Percentiles rank a stretch among this genome's conserved stretches.
Conservation (phyloP, 148 eudicot genomes). For the Oxyria digyna region DNA sequence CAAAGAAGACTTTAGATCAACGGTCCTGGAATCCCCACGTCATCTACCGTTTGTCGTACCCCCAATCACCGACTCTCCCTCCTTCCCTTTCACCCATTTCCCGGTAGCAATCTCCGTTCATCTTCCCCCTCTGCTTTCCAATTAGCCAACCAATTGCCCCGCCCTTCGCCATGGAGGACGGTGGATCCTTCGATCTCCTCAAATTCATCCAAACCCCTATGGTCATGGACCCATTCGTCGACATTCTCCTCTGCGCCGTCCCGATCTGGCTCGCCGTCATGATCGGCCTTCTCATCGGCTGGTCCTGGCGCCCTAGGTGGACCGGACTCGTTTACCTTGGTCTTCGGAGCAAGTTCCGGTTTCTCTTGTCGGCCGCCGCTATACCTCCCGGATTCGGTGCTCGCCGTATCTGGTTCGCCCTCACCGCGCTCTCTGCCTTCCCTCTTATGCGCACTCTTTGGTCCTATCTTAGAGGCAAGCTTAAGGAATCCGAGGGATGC, state of each 20-base stretch:
- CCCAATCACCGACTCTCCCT: conserved; percentile 3
- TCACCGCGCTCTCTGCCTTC: conserved; percentile 25
- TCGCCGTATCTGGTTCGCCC: conserved; percentile 25
- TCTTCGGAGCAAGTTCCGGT: conserved; percentile 23
- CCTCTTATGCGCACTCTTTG: conserved; percentile 21
- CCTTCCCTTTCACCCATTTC: neutral
- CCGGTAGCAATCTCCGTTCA: neutral
- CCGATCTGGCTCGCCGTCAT: conserved; percentile 82
- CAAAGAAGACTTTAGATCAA: neutral
- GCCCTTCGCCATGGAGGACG: conserved; percentile 21
- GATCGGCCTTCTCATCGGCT: conserved; percentile 77
- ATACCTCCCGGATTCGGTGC: conserved; percentile 28
- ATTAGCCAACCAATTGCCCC: neutral
- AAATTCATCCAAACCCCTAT: conserved; percentile 32
- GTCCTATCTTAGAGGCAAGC: conserved; percentile 14
- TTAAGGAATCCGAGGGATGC: neutral
- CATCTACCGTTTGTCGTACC: neutral
- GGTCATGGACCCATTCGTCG: conserved; percentile 71
- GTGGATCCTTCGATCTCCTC: conserved; percentile 17
- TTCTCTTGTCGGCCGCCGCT: conserved; percentile 23
- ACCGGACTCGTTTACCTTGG: conserved; percentile 39
- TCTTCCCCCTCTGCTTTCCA: neutral
- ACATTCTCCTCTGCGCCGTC: conserved; percentile 65
- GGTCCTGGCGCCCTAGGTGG: conserved; percentile 96
- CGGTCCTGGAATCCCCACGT: neutral